Evolutionary conservation across 352 stramenopile species (phyloP), one percentile per base, ranked within the genome.

Genomic region (Albugo laibachii): DNA sequence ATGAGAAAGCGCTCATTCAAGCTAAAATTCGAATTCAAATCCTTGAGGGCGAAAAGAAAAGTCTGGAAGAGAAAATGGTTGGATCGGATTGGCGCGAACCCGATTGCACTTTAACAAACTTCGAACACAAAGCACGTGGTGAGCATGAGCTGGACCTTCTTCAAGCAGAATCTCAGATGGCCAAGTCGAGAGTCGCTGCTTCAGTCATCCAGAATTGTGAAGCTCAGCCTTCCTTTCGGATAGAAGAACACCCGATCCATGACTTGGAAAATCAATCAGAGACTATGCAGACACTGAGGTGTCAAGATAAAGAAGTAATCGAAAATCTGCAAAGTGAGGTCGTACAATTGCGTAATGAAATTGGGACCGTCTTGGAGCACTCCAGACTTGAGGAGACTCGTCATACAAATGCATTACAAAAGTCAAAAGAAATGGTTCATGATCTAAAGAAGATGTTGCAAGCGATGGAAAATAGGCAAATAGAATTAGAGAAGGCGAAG

Each of bases 1-100:
- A 37, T 4, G 6, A 47, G 36, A 34, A 47, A 19, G 45, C 43
- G 16, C 16, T 18, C n/a, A 41, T 48, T 11, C 20, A 24, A 36
- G 43, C 15, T 54, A 2, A 69, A 72, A 34, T 55, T 70, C 12
- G 57, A 73, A n/a, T 57, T 70, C 24, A 31, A 31, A 41, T 80
- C 2, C 65, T 83, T 43, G 50, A 50, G 10, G 66, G 81, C 43
- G 85, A 84, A 40, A 14, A 65, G 13, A 34, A 21, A 16, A 45
- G n/a, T 31, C 8, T 83, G 13, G 73, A 82, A 52, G 57, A 56
- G 8, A 79, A 81, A 36, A 49, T 89, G 5, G 63, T 84, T n/a
- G 73, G 83, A 47, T 79, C 83, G 65, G 65, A 84, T 42, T 69
- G 80, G 54, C 60, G 5, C 67, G 86, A 41, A 65, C 59, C 37